Conservation (phyloP, 192 early-diverging fungal species). For the Geranomyces michiganensis region DNA sequence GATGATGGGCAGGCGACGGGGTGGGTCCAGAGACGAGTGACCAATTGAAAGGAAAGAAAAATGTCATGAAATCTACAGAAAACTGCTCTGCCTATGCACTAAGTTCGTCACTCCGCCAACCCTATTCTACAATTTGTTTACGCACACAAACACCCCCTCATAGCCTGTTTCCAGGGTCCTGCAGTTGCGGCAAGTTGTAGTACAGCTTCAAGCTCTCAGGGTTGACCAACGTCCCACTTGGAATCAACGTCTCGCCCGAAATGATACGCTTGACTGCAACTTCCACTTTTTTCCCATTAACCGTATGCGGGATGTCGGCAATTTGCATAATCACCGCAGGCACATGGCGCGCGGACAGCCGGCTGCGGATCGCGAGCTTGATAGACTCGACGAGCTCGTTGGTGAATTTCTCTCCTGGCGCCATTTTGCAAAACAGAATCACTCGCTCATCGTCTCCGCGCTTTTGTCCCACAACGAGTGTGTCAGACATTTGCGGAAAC, state of each 20-base stretch:
- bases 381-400: conserved; percentile 69
- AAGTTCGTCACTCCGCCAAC: too few relatives aligned
- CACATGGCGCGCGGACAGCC: conserved; percentile 87
- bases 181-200: conserved; percentile 74
- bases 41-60: too few relatives aligned
- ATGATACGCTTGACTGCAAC: conserved; percentile 90
- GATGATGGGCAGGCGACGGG: too few relatives aligned
- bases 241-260: conserved; percentile 77
- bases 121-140: too few relatives aligned
- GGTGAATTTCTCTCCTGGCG: conserved; percentile 58
- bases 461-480: conserved; percentile 85
- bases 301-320: conserved; percentile 88
- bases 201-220: conserved; percentile 86
- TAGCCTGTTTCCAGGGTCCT: conserved; percentile 15
- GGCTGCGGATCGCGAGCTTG: conserved; percentile 74
- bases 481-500: conserved; percentile 82
- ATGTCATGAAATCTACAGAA: too few relatives aligned
- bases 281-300: conserved; percentile 97
- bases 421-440: conserved; percentile 88
- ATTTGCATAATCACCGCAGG: conserved; percentile 83
- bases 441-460: conserved; percentile 86
- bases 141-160: too few relatives aligned
- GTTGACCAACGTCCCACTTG: conserved; percentile 80
- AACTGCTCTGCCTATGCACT: too few relatives aligned
- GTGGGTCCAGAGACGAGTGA: too few relatives aligned